Conservation (phyloP, 495 filamentous ascomycete species). For the Opeltia flavorubescens region DNA sequence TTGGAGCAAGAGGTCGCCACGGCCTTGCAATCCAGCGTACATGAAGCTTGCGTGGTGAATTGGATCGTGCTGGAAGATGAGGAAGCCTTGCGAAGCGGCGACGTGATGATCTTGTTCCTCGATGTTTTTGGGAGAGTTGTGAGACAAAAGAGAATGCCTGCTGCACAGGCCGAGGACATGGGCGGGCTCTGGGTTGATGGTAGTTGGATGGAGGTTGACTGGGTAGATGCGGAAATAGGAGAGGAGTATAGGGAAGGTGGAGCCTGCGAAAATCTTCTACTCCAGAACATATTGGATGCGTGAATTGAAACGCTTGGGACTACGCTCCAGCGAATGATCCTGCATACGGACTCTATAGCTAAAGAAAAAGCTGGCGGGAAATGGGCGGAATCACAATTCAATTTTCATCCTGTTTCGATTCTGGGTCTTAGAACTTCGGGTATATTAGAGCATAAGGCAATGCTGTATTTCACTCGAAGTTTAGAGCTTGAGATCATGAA, state of each 20-base stretch:
- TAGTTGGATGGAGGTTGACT: conserved; percentile 1
- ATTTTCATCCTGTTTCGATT: too few species aligned
- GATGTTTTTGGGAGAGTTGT: conserved; percentile 2
- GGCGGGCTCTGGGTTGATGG: conserved; percentile 1
- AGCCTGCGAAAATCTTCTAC: not conserved
- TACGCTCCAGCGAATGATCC: too few species aligned
- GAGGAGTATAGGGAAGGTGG: not conserved
- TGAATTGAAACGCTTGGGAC: not conserved
- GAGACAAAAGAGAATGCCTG: not conserved
- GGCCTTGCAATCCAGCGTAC: conserved; percentile 1
- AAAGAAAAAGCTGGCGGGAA: too few species aligned
- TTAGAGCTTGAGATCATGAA: too few species aligned
- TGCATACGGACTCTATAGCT: too few species aligned
- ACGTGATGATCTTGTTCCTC: not conserved
- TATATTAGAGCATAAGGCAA: too few species aligned
- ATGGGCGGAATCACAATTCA: too few species aligned
- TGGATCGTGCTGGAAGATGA: conserved; percentile 1
- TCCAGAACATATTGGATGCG: not conserved
- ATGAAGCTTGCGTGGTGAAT: not conserved
- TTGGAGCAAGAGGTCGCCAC: not conserved
- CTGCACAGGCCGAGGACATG: not conserved
- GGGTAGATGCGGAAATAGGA: not conserved
- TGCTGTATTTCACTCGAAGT: too few species aligned
- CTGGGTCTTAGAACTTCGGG: too few species aligned
- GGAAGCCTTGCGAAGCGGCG: conserved; percentile 1